Conservation (phyloP, 164 flowering plant species). For the Protea cynaroides region DNA sequence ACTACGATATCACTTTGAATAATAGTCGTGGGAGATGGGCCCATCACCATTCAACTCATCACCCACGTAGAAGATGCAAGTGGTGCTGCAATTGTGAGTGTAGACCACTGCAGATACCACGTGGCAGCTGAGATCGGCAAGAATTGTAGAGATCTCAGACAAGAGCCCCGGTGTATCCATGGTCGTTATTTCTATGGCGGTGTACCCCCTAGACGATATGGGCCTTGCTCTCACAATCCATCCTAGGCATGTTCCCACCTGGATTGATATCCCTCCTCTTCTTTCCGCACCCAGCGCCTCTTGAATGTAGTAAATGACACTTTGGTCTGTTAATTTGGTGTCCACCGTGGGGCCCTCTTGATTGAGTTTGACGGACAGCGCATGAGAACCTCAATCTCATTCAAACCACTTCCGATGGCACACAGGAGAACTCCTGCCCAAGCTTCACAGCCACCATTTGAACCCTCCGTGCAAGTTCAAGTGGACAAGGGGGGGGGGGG, state of each 20-base stretch:
- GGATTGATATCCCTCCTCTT: constrained; percentile 18
- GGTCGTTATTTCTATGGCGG: constrained; percentile 70
- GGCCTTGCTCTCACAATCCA: constrained; percentile 26
- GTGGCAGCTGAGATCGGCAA: constrained; percentile 53
- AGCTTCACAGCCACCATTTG: too few relatives aligned
- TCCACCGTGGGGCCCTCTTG: too few relatives aligned
- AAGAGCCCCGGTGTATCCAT: constrained; percentile 62
- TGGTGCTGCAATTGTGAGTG: constrained; percentile 68
- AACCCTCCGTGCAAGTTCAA: too few relatives aligned
- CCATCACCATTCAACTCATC: constrained; percentile 34
- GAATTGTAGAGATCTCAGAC: constrained; percentile 72
- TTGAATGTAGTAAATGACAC: too few relatives aligned
- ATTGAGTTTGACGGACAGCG: too few relatives aligned
- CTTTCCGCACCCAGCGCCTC: constrained; percentile 63
- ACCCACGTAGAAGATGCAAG: constrained; percentile 63
- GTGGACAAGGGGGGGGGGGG: too few relatives aligned
- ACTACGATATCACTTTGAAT: too few relatives aligned
- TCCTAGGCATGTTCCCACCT: constrained; percentile 12
- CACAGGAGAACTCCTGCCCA: too few relatives aligned
- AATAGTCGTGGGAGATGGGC: constrained; percentile 31
- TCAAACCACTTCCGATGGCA: too few relatives aligned
- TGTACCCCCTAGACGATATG: constrained; percentile 29
- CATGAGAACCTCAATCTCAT: too few relatives aligned
- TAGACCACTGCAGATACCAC: constrained; percentile 65
- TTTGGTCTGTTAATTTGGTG: too few relatives aligned